Evolutionary conservation across 2,329 filamentous ascomycete species (phyloP).

Genomic region (Cladosporium sp.): DNA sequence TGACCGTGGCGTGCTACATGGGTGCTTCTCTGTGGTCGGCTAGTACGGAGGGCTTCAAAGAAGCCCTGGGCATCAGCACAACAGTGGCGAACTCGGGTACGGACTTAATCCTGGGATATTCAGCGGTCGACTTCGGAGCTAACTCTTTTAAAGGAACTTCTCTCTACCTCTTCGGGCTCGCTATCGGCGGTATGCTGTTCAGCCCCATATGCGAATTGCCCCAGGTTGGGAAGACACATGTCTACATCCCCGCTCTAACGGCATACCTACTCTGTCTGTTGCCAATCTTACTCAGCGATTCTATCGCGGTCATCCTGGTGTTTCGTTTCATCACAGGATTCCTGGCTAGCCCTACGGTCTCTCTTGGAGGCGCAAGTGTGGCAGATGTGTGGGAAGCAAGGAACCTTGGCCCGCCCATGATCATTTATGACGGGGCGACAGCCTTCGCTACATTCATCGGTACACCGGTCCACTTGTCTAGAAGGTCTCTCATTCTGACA

Average conservation of each 20-base stretch:
- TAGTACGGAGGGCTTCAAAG: neutral
- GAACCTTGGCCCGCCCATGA: slow-evolving; percentile 25
- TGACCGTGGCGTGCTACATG: neutral
- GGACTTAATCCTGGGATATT: neutral
- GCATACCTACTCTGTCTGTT: slow-evolving; percentile 47
- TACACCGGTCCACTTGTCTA: slow-evolving; percentile 25
- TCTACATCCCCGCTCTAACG: slow-evolving; percentile 28
- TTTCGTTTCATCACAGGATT: slow-evolving; percentile 49
- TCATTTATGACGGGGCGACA: slow-evolving; percentile 23
- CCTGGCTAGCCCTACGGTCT: slow-evolving; percentile 46
- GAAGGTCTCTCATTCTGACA: slow-evolving; percentile 21
- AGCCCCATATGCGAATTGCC: neutral
- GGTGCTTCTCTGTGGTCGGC: neutral
- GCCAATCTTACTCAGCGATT: slow-evolving; percentile 48
- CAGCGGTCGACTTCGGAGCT: neutral
- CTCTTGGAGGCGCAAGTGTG: slow-evolving; percentile 44
- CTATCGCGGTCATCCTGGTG: slow-evolving; percentile 49
- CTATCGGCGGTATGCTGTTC: neutral
- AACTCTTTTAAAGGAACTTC: neutral
- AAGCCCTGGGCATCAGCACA: neutral
- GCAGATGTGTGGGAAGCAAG: slow-evolving; percentile 37
- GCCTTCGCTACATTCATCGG: slow-evolving; percentile 28
- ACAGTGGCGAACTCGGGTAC: neutral
- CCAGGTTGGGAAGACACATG: slow-evolving; percentile 18
- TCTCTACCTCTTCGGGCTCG: neutral